Percentiles rank a stretch among this genome's conserved stretches.
Evolutionary conservation across 352 stramenopile species (phyloP).

Genomic region (Aphanomyces euteiches): DNA sequence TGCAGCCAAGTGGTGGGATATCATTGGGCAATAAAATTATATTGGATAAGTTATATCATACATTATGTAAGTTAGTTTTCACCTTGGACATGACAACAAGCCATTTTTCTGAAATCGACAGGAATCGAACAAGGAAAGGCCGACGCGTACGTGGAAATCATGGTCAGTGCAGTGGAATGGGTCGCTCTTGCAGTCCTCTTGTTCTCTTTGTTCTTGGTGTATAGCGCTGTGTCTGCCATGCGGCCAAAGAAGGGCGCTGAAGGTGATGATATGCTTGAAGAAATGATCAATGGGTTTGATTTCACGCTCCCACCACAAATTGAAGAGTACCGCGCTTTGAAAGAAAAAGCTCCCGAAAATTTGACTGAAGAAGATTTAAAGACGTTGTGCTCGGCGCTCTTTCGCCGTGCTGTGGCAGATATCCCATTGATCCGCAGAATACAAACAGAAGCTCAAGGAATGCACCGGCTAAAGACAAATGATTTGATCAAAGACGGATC

Average conservation of each 20-base stretch:
- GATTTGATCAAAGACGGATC: slow-evolving; percentile 86
- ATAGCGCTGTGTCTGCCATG: slow-evolving; percentile 61
- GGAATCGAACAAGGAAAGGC: neutral
- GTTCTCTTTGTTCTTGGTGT: slow-evolving; percentile 54
- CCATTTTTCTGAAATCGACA: too few relatives aligned
- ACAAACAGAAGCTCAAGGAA: slow-evolving; percentile 77
- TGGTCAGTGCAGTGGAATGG: slow-evolving; percentile 60
- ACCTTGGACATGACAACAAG: too few relatives aligned
- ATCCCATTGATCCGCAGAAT: slow-evolving; percentile 86
- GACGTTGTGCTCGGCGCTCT: slow-evolving; percentile 74
- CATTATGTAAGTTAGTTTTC: neutral
- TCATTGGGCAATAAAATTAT: slow-evolving; percentile 19
- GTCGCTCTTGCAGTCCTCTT: slow-evolving; percentile 58
- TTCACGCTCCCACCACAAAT: slow-evolving; percentile 78
- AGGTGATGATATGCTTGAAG: slow-evolving; percentile 71
- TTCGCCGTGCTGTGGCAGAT: slow-evolving; percentile 74
- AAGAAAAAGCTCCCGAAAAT: slow-evolving; percentile 46
- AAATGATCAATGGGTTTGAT: slow-evolving; percentile 88
- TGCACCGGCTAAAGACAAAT: slow-evolving; percentile 83
- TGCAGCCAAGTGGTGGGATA: slow-evolving; percentile 14
- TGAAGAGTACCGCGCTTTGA: slow-evolving; percentile 68
- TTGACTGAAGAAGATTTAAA: slow-evolving; percentile 46
- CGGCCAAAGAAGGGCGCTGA: slow-evolving; percentile 67
- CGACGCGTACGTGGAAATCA: neutral
- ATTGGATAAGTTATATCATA: neutral